Percentiles rank a stretch among this genome's conserved stretches.
Evolutionary conservation across 164 flowering plant genomes (phyloP).

Genomic region (Stephania cephalantha): DNA sequence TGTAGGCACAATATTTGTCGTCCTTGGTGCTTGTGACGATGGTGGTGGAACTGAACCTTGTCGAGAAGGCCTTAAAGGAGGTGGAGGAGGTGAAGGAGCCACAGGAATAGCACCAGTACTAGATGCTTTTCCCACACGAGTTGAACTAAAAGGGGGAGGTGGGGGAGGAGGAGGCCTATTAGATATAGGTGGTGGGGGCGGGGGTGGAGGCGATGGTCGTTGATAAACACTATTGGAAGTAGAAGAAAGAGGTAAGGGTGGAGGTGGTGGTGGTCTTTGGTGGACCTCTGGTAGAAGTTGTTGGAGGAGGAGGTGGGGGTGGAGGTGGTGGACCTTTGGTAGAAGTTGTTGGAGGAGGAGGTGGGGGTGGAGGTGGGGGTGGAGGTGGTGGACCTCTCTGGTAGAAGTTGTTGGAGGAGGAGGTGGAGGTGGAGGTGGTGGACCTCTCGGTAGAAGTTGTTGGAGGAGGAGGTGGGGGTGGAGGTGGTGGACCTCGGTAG

Average conservation of each 20-base stretch:
- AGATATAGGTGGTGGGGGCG: constrained; percentile 22
- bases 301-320: constrained; percentile 25
- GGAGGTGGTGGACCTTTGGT: too few relatives aligned
- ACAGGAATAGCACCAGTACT: constrained; percentile 6
- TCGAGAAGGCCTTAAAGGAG: constrained; percentile 19
- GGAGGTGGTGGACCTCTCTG: constrained; percentile 22
- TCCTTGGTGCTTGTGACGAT: constrained; percentile 46
- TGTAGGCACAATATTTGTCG: constrained; percentile 42
- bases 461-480: constrained; percentile 25
- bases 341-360: constrained; percentile 18
- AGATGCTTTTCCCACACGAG: constrained; percentile 5
- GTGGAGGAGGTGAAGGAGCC: constrained; percentile 34
- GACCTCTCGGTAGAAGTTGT: not conserved
- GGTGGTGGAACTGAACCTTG: constrained; percentile 33
- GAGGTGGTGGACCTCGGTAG: too few relatives aligned
- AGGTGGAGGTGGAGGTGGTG: constrained; percentile 14
- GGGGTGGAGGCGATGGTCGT: constrained; percentile 26
- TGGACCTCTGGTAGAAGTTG: constrained; percentile 2
- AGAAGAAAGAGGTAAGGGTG: constrained; percentile 25
- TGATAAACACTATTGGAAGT: constrained; percentile 13
- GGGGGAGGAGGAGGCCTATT: constrained; percentile 30
- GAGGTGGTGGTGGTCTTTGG: not conserved
- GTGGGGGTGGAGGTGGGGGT: constrained; percentile 25
- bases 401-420: constrained; percentile 14
- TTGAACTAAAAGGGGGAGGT: constrained; percentile 22